Conservation (phyloP, 1,284 basidiomycete genomes). For the Melampsora medusae region DNA sequence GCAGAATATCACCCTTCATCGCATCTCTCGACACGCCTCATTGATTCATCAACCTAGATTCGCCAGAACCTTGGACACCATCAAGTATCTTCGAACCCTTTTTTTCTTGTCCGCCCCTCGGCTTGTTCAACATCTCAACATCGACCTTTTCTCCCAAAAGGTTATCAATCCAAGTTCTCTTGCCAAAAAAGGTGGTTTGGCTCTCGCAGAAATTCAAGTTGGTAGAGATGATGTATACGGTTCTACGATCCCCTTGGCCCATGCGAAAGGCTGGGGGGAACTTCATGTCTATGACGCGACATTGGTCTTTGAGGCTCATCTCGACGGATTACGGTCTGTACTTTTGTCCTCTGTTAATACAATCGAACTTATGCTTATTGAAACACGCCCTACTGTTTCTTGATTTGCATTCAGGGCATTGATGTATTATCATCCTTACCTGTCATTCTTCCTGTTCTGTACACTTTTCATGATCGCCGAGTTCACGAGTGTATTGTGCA, state of each 20-base stretch:
- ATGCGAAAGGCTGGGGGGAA: slow-evolving; percentile 34
- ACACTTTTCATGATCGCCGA: slow-evolving; percentile 35
- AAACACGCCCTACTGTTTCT: not conserved
- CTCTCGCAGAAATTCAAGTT: slow-evolving; percentile 23
- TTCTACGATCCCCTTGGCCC: slow-evolving; percentile 4
- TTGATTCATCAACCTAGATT: slow-evolving; percentile 32
- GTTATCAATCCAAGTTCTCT: slow-evolving; percentile 35
- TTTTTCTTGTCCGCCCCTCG: slow-evolving; percentile 33
- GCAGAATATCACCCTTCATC: slow-evolving; percentile 32
- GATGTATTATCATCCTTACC: slow-evolving; percentile 41
- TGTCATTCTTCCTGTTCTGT: slow-evolving; percentile 35
- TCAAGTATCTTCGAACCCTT: slow-evolving; percentile 41
- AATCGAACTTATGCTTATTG: no score
- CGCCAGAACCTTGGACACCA: slow-evolving; percentile 14
- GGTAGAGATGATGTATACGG: slow-evolving; percentile 30
- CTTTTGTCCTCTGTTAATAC: not conserved
- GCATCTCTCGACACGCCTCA: slow-evolving; percentile 28
- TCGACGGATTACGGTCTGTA: slow-evolving; percentile 30
- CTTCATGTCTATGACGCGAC: slow-evolving; percentile 37
- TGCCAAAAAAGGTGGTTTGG: not conserved
- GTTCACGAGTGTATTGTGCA: slow-evolving; percentile 19
- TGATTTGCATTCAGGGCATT: slow-evolving; percentile 14
- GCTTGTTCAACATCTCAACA: slow-evolving; percentile 26
- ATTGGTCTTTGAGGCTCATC: slow-evolving; percentile 38
- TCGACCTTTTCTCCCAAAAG: slow-evolving; percentile 22